phyloP scores from a whole-genome alignment of 2,329 filamentous ascomycete species.

The Clonostachys chloroleuca region DNA sequence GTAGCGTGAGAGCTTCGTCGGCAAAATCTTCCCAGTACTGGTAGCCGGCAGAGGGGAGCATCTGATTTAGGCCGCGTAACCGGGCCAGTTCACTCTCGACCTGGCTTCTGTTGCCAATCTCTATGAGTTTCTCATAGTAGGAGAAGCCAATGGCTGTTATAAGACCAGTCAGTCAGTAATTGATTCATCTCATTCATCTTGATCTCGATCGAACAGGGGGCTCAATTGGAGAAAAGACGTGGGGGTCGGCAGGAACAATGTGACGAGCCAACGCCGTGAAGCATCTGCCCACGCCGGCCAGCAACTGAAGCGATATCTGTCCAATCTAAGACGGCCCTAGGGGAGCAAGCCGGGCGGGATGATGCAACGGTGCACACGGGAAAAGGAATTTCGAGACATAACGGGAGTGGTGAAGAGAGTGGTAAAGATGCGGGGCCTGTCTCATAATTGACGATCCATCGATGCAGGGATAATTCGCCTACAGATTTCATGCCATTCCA shows the following conservation, averaged over 20 bases:
- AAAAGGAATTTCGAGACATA: not conserved
- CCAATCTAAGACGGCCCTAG: not conserved
- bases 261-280: not conserved
- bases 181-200: not conserved
- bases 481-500: no score
- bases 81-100: conserved; percentile 69
- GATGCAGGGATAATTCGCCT: no score
- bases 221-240: not conserved
- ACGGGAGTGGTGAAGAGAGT: not conserved
- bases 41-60: conserved; percentile 69
- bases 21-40: conserved; percentile 75
- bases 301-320: not conserved
- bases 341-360: not conserved
- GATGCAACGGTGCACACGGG: not conserved
- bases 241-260: not conserved
- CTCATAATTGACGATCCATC: no score
- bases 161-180: not conserved
- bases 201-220: not conserved
- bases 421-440: no score
- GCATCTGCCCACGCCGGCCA: no score
- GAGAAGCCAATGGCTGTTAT: conserved; percentile 78
- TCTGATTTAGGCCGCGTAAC: conserved; percentile 65
- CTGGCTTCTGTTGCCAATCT: conserved; percentile 57
- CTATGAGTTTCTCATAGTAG: conserved; percentile 84
- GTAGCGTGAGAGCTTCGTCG: conserved; percentile 65